Evolutionary conservation across 2,329 filamentous ascomycete species (phyloP), one percentile per base, ranked within the genome.

Genomic region (Teratosphaeriaceae sp.): DNA sequence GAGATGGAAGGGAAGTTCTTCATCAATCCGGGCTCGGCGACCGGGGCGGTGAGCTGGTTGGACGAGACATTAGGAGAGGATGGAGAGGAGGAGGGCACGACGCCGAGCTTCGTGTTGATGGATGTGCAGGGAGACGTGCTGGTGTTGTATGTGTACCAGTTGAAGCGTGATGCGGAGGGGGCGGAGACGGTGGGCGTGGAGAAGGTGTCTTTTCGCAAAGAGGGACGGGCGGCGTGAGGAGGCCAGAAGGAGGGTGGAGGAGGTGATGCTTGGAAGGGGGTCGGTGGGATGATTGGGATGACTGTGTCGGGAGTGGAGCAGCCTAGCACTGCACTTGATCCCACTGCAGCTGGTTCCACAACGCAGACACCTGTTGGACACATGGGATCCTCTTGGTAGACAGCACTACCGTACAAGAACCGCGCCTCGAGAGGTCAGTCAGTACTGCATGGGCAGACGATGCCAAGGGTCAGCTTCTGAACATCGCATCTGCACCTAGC

Each of bases 51-150:
- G 65, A 79, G 72, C 46, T 78, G 75, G 70, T 61, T 69, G 2
- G 72, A 74, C 33, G 60, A 64, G 43, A 55, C 51, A 22, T 16
- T 58, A 13, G 74, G 69, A 26, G 75, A 73, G 42, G 68, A 66
- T 2, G 74, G 69, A 23, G 76, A 74, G 41, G 69, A 66, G 11
- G 69, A 69, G 60, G 85, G 90, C 43, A 85, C 84, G 19, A 82
- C 82, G 44, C 90, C 90, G 20, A 95, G 88, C 63, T 96, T 97
- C 67, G 95, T 92, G 61, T 69, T 97, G 65, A 96, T 97, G 90
- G 90, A 97, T 76, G 89, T 96, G 26, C 90, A 97, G 78, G 90
- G 90, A 23, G 94, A 96, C 63, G 94, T 94, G 13, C 76, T 97
- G 53, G 94, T 94, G 46, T 75, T 97, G 38, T 97, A 97, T 65